A percentile compares a stretch with the other conserved stretches of the same genome.
These are phyloP conservation scores for Chytriomyces hyalinus DNA, from an alignment of 192 early-diverging fungal species.

Conservation along the genomic window DNA sequence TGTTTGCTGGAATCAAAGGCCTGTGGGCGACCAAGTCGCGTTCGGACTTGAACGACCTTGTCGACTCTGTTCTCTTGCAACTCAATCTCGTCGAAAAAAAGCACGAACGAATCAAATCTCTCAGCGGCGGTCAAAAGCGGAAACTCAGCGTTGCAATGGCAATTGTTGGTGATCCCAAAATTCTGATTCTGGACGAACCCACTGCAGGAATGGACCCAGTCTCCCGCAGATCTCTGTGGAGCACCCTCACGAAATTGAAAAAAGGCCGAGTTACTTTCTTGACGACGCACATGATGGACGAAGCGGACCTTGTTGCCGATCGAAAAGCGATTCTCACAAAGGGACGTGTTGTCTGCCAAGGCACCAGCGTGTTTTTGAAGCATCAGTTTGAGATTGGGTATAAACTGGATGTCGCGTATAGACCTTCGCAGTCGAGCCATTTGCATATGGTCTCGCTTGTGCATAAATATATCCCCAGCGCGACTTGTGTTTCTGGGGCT, in stretches of 20 bases:
- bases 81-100: constrained; percentile 38
- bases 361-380: constrained; percentile 69
- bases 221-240: constrained; percentile 67
- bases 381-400: constrained; percentile 73
- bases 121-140: constrained; percentile 67
- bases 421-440: background rate
- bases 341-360: constrained; percentile 65
- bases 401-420: constrained; percentile 43
- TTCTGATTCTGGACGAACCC: constrained; percentile 67
- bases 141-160: constrained; percentile 71
- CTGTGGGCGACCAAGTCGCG: constrained; percentile 49
- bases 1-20: constrained; percentile 71
- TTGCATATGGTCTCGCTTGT: constrained; percentile 50
- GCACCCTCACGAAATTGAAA: constrained; percentile 59
- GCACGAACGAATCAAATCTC: constrained; percentile 12
- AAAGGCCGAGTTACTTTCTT: constrained; percentile 58
- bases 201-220: constrained; percentile 70
- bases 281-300: constrained; percentile 43
- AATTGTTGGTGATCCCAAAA: constrained; percentile 63
- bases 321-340: constrained; percentile 72
- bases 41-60: constrained; percentile 51
- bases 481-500: constrained; percentile 12
- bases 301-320: constrained; percentile 66
- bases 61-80: constrained; percentile 44
- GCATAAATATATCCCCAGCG: constrained; percentile 43